phyloP scores from a whole-genome alignment of 192 early-diverging fungal species.

The Allomyces macrogynus region DNA sequence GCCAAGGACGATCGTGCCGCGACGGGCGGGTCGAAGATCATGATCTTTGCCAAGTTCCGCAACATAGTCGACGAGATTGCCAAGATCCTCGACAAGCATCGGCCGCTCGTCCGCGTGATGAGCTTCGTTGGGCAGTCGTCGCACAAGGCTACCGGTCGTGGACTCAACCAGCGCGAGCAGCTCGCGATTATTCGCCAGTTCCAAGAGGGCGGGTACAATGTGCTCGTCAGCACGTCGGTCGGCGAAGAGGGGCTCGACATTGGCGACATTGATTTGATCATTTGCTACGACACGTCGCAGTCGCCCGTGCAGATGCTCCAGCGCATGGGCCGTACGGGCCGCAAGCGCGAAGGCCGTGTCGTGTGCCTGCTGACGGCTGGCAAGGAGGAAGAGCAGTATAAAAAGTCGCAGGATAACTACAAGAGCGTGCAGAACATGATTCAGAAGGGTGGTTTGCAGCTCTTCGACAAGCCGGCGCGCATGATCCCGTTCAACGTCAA shows the following conservation, averaged over 20 bases:
- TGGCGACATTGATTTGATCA: slow-evolving; percentile 82
- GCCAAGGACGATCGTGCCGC: slow-evolving; percentile 9
- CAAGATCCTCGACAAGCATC: slow-evolving; percentile 24
- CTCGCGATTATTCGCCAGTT: slow-evolving; percentile 59
- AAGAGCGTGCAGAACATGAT: slow-evolving; percentile 43
- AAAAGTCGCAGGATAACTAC: slow-evolving; percentile 31
- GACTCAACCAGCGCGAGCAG: slow-evolving; percentile 70
- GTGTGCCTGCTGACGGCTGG: slow-evolving; percentile 45
- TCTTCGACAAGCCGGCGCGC: background rate
- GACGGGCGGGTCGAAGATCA: slow-evolving; percentile 33
- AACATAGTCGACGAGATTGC: slow-evolving; percentile 74
- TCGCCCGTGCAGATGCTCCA: slow-evolving; percentile 56
- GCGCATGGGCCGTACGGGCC: slow-evolving; percentile 59
- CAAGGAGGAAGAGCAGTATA: slow-evolving; percentile 36
- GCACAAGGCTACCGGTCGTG: slow-evolving; percentile 32
- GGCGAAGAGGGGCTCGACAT: slow-evolving; percentile 94
- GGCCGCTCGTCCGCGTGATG: slow-evolving; percentile 43
- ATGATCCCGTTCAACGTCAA: background rate
- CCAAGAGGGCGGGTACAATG: slow-evolving; percentile 54
- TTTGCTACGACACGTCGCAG: slow-evolving; percentile 65
- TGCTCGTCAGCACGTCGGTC: slow-evolving; percentile 73
- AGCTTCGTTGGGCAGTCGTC: slow-evolving; percentile 65
- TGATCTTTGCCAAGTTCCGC: slow-evolving; percentile 69
- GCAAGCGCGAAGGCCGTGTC: slow-evolving; percentile 48
- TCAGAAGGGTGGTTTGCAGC: background rate